These are phyloP conservation scores for Backusella macrospora DNA, from an alignment of 192 early-diverging fungal genomes.

Conservation along the genomic window DNA sequence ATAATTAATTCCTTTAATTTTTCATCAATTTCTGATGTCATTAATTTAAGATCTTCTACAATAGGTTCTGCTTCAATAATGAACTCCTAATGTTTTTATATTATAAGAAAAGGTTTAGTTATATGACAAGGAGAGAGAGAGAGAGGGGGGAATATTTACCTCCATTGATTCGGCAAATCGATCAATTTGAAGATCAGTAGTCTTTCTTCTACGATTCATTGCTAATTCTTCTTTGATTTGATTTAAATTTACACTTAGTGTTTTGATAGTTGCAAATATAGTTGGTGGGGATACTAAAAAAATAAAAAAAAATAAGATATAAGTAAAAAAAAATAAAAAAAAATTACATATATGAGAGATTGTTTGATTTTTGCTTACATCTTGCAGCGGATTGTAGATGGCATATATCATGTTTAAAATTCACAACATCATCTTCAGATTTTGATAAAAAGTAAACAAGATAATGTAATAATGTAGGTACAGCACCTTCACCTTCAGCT, in stretches of 20 bases:
- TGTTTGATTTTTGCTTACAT: too few species aligned
- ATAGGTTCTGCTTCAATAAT: slow-evolving; percentile 45
- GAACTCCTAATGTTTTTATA: too few species aligned
- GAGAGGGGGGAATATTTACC: slow-evolving; percentile 33
- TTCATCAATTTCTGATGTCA: slow-evolving; percentile 48
- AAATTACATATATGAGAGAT: too few species aligned
- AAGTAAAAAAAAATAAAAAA: too few species aligned
- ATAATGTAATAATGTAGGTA: slow-evolving; percentile 56
- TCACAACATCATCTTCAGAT: slow-evolving; percentile 42
- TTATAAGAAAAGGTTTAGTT: too few species aligned
- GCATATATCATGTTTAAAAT: slow-evolving; percentile 53
- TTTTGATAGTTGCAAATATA: slow-evolving; percentile 49
- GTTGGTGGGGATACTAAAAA: slow-evolving; percentile 46
- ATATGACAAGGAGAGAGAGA: too few species aligned
- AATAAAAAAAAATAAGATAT: too few species aligned
- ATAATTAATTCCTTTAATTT: slow-evolving; percentile 45
- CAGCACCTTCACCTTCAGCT: slow-evolving; percentile 44
- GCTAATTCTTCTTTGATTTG: slow-evolving; percentile 52
- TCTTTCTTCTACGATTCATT: slow-evolving; percentile 15
- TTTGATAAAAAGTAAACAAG: slow-evolving; percentile 48
- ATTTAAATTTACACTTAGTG: slow-evolving; percentile 42
- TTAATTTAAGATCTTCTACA: slow-evolving; percentile 40
- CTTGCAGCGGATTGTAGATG: slow-evolving; percentile 54
- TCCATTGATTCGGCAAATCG: slow-evolving; percentile 53
- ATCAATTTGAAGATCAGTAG: slow-evolving; percentile 47